Evolutionary conservation across 2,329 filamentous ascomycete genomes (phyloP), one percentile per base, ranked within the genome.

Genomic region (Cladorrhinum sp.): DNA sequence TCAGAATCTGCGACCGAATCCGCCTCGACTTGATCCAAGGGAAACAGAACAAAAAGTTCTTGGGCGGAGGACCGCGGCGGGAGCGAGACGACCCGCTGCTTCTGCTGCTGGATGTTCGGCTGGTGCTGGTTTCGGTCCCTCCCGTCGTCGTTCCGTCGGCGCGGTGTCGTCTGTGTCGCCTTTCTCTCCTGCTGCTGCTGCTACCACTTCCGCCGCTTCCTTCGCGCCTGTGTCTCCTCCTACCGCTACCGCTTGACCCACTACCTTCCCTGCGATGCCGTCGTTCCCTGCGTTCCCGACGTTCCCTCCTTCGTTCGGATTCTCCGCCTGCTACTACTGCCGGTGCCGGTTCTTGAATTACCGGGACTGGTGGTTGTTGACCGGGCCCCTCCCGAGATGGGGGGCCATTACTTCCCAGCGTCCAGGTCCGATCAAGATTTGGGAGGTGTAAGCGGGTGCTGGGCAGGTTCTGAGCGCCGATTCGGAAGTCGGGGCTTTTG

Each of bases 1-100:
- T 80, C 58, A 88, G 68, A 41, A 87, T 79, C 64, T 85, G 83
- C 38, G 76, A 72, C 38, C 85, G 80, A 61, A 85, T 77, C 55
- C 76, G 78, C 52, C 74, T 74, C 48, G 85, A 85, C 68, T 79
- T 78, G 55, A 86, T 71, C 74, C 80, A 81, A 2, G 84, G 82
- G 58, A 84, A 78, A 68, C 82, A 85, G 59, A 80, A 79, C 3
- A 85, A 65, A 60, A 85, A 84, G 13, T 72, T 73, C 53, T 76
- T 78, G 2, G 75, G 74, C 25, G 68, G 68, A 76, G 18, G 73
- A 69, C 54, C 67, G 65, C 32, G 67, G 64, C 57, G 60, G 60
- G 41, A 45, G 8, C n/a, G n/a, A n/a, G 41, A 45, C 3, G 32
- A 10, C 32, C 16, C 59, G 54, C 50, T 58, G 12, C 16, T 29